Conservation (phyloP, 2,329 filamentous ascomycete genomes). For the Ascosphaera apis region DNA sequence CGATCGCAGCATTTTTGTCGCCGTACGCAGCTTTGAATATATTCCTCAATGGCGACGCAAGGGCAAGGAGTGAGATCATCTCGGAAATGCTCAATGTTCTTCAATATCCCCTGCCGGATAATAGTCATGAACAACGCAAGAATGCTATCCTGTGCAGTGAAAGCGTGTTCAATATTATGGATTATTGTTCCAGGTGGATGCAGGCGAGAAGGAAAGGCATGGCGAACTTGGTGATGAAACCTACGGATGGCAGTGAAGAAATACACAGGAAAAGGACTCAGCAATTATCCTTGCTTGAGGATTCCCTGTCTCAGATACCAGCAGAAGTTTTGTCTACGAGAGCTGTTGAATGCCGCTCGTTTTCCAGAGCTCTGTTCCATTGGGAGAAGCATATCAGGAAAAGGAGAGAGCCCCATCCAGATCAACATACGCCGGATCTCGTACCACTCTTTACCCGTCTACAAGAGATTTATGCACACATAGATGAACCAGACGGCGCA, state of each 20-base stretch:
- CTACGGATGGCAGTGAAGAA: background rate
- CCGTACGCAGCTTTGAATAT: constrained; percentile 73
- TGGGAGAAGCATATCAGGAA: constrained; percentile 74
- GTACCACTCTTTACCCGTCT: constrained; percentile 51
- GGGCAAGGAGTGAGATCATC: constrained; percentile 42
- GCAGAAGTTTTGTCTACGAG: constrained; percentile 54
- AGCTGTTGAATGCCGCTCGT: constrained; percentile 85
- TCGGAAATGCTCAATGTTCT: constrained; percentile 54
- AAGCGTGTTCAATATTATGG: constrained; percentile 73
- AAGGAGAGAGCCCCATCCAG: constrained; percentile 19
- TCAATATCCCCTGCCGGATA: constrained; percentile 32
- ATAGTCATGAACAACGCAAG: constrained; percentile 39
- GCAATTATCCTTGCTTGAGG: constrained; percentile 32
- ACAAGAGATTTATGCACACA: constrained; percentile 87
- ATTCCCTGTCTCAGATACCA: constrained; percentile 44
- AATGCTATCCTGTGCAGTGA: constrained; percentile 71
- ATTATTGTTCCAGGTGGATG: constrained; percentile 79
- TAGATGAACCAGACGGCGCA: constrained; percentile 91
- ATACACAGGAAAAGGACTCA: background rate
- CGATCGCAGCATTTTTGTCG: constrained; percentile 67
- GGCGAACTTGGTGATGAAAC: constrained; percentile 3
- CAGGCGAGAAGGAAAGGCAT: constrained; percentile 44
- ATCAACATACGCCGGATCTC: constrained; percentile 28
- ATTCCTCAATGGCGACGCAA: constrained; percentile 45
- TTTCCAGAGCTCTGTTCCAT: constrained; percentile 76